A percentile compares a stretch with the other conserved stretches of the same genome.
Evolutionary conservation across 805 yeast genomes (phyloP).

Genomic region (Kazachstania psychrophila): DNA sequence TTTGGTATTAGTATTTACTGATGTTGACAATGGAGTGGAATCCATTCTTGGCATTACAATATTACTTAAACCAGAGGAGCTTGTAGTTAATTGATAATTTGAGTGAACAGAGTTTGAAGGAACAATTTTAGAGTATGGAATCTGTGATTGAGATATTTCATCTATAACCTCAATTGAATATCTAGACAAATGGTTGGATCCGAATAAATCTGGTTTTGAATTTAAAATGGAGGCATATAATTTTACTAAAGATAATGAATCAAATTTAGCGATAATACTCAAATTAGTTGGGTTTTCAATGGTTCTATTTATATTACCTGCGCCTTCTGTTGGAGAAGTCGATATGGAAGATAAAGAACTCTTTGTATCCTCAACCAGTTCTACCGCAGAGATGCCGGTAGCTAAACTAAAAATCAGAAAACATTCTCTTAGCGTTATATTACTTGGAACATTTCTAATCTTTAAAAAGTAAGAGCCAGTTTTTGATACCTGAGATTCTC

Average conservation of each 20-base stretch:
- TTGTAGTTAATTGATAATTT: slow-evolving; percentile 6
- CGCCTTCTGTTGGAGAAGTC: background rate
- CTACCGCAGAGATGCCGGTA: slow-evolving; percentile 46
- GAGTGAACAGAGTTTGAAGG: slow-evolving; percentile 4
- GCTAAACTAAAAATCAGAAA: slow-evolving; percentile 56
- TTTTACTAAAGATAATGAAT: slow-evolving; percentile 35
- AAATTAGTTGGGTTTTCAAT: no score
- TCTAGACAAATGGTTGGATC: slow-evolving; percentile 34
- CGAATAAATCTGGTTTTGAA: slow-evolving; percentile 35
- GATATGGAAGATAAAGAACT: background rate
- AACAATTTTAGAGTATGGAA: slow-evolving; percentile 9
- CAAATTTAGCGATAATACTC: slow-evolving; percentile 37
- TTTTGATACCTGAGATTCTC: background rate
- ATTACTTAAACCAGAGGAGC: background rate
- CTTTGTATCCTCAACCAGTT: slow-evolving; percentile 22
- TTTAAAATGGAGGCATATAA: slow-evolving; percentile 32
- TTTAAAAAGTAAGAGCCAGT: slow-evolving; percentile 26
- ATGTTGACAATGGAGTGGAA: slow-evolving; percentile 4
- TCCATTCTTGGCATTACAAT: slow-evolving; percentile 1
- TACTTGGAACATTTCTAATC: slow-evolving; percentile 50
- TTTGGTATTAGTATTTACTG: no score
- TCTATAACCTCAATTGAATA: slow-evolving; percentile 32
- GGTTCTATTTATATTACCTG: no score
- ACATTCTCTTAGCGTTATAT: slow-evolving; percentile 56
- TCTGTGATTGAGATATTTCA: slow-evolving; percentile 18